Percentiles rank a stretch among this genome's conserved stretches.
These are phyloP conservation scores for Alternaria dauci DNA, from an alignment of 2,329 filamentous ascomycete species.

Conservation along the genomic window DNA sequence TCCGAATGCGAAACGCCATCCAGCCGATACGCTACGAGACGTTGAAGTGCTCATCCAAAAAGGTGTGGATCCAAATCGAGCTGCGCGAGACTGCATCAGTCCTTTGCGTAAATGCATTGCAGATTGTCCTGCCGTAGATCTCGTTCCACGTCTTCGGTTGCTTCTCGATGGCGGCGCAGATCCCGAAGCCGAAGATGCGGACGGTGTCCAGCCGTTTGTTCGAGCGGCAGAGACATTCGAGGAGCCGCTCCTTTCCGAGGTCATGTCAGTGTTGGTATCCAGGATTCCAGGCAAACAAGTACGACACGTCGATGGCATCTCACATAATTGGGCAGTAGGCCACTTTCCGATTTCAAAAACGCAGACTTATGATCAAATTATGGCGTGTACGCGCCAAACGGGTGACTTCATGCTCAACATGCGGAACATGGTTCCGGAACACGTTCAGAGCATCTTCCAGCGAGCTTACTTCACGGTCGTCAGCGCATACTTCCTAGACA, in stretches of 20 bases:
- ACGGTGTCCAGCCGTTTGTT: slow-evolving; percentile 34
- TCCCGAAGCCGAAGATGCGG: slow-evolving; percentile 33
- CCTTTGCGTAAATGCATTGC: slow-evolving; percentile 41
- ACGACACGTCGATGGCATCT: slow-evolving; percentile 15
- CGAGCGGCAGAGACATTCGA: slow-evolving; percentile 40
- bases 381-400: slow-evolving; percentile 29
- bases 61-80: slow-evolving; percentile 39
- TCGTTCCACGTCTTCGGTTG: slow-evolving; percentile 33
- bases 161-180: slow-evolving; percentile 45
- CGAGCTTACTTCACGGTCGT: slow-evolving; percentile 39
- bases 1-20: slow-evolving; percentile 42
- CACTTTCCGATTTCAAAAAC: slow-evolving; percentile 41
- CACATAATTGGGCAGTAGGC: slow-evolving; percentile 27
- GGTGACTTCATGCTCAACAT: slow-evolving; percentile 32
- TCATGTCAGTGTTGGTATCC: slow-evolving; percentile 37
- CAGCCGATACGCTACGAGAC: slow-evolving; percentile 41
- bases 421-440: slow-evolving; percentile 34
- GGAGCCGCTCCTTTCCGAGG: slow-evolving; percentile 34
- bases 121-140: slow-evolving; percentile 38
- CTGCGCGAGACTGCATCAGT: slow-evolving; percentile 25
- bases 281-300: slow-evolving; percentile 32
- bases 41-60: slow-evolving; percentile 38
- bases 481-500: slow-evolving; percentile 36
- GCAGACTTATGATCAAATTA: slow-evolving; percentile 36
- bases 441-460: slow-evolving; percentile 31